A percentile compares a stretch with the other conserved stretches of the same genome.
These are phyloP conservation scores for Musa acuminata DNA, from an alignment of 176 grass and related monocot genomes.

Conservation along the genomic window DNA sequence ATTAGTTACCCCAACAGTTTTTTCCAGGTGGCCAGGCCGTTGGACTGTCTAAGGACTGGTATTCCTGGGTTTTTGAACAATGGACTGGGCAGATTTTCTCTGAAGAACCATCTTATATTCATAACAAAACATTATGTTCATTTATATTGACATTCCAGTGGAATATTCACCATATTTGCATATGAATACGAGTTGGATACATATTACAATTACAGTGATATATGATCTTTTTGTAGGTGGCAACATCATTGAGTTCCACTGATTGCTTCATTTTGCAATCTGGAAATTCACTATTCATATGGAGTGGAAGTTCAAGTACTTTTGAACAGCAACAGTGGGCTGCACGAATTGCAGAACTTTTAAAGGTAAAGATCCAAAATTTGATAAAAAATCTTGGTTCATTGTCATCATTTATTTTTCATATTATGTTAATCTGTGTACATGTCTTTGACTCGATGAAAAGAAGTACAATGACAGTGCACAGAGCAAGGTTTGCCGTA, in stretches of 20 bases:
- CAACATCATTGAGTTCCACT: slow-evolving; percentile 70
- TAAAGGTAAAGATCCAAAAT: slow-evolving; percentile 44
- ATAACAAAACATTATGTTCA: neutral
- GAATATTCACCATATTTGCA: neutral
- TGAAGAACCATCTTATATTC: neutral
- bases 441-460: neutral
- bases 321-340: slow-evolving; percentile 93
- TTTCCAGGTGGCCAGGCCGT: too few relatives aligned
- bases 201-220: neutral
- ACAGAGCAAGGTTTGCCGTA: too few relatives aligned
- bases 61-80: too few relatives aligned
- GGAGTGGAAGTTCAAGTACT: slow-evolving; percentile 82
- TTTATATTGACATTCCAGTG: slow-evolving; percentile 2
- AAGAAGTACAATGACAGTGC: too few relatives aligned
- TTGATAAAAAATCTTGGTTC: neutral
- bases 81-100: too few relatives aligned
- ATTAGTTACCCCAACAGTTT: too few relatives aligned
- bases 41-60: too few relatives aligned
- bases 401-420: neutral
- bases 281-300: slow-evolving; percentile 83
- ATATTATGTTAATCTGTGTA: neutral
- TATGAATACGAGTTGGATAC: neutral
- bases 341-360: slow-evolving; percentile 68
- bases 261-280: slow-evolving; percentile 89
- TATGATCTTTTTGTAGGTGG: slow-evolving; percentile 41